Evolutionary conservation across 179 eudicot genomes (phyloP).

Genomic region (Spergularia azorica): DNA sequence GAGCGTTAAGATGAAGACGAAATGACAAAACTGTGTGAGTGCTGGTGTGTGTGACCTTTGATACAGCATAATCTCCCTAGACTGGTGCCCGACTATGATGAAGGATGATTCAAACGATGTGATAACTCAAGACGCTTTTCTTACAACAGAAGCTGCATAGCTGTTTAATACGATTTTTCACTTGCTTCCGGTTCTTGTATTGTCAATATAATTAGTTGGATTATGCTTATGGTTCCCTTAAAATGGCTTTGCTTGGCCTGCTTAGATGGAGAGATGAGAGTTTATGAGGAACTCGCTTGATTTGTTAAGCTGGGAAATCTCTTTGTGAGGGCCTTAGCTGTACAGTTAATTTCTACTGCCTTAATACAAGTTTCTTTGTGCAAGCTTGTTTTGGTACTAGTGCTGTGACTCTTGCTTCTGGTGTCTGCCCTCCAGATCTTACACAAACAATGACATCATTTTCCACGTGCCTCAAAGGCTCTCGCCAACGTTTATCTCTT

Average conservation of each 20-base stretch:
- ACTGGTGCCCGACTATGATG: constrained; percentile 12
- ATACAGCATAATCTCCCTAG: neutral
- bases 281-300: too few species aligned
- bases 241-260: constrained; percentile 28
- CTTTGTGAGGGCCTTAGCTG: constrained; percentile 12
- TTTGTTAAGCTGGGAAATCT: too few species aligned
- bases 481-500: too few species aligned
- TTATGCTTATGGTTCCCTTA: constrained; percentile 21
- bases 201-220: constrained; percentile 24
- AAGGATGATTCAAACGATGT: constrained; percentile 15
- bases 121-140: constrained; percentile 10
- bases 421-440: too few species aligned
- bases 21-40: neutral
- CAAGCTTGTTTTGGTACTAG: neutral
- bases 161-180: constrained; percentile 15
- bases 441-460: too few species aligned
- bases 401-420: too few species aligned
- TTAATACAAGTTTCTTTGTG: neutral
- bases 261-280: neutral
- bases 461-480: too few species aligned
- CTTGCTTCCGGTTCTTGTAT: constrained; percentile 24
- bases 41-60: constrained; percentile 11
- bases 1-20: constrained; percentile 60
- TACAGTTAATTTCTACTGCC: constrained; percentile 20
- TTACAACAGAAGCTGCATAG: constrained; percentile 18